These are phyloP conservation scores for Ophiocordyceps robertsii DNA, from an alignment of 2,329 filamentous ascomycete species.

Conservation along the genomic window DNA sequence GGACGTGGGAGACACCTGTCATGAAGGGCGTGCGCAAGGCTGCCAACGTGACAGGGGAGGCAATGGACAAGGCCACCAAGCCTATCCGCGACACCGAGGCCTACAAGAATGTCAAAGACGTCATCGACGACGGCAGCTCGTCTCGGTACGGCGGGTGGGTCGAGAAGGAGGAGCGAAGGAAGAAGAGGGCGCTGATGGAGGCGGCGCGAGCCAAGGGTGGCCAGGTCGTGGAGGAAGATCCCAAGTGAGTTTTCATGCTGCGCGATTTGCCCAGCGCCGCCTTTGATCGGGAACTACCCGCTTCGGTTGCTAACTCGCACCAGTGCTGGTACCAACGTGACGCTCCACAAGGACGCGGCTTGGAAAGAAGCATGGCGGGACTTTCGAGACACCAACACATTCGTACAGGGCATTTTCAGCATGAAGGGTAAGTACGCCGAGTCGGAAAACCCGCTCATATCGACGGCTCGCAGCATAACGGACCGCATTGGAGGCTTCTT, in stretches of 20 bases:
- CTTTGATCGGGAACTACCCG: not conserved
- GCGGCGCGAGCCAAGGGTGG: conserved; percentile 37
- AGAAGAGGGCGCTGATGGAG: conserved; percentile 61
- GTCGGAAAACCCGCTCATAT: conserved; percentile 91
- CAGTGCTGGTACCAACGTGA: conserved; percentile 88
- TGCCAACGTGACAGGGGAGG: conserved; percentile 73
- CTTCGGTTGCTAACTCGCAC: not conserved
- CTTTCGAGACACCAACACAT: conserved; percentile 78
- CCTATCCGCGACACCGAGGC: conserved; percentile 90
- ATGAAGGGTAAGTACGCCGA: conserved; percentile 85
- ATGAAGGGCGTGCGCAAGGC: conserved; percentile 84
- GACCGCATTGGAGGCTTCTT: conserved; percentile 93
- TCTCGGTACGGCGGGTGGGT: conserved; percentile 93
- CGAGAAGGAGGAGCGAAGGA: conserved; percentile 86
- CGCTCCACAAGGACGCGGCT: conserved; percentile 87
- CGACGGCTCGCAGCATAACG: conserved; percentile 84
- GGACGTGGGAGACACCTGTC: conserved; percentile 93
- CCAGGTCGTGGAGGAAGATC: conserved; percentile 65
- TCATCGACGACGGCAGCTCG: conserved; percentile 93
- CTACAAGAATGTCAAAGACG: conserved; percentile 87
- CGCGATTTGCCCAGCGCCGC: too few species aligned
- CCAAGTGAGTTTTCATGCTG: conserved; percentile 50
- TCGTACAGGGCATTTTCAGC: conserved; percentile 79
- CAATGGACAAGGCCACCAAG: conserved; percentile 86
- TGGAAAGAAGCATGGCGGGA: conserved; percentile 99